These are phyloP conservation scores for Ajuga reptans DNA, from an alignment of 305 asterid species.

Conservation along the genomic window DNA sequence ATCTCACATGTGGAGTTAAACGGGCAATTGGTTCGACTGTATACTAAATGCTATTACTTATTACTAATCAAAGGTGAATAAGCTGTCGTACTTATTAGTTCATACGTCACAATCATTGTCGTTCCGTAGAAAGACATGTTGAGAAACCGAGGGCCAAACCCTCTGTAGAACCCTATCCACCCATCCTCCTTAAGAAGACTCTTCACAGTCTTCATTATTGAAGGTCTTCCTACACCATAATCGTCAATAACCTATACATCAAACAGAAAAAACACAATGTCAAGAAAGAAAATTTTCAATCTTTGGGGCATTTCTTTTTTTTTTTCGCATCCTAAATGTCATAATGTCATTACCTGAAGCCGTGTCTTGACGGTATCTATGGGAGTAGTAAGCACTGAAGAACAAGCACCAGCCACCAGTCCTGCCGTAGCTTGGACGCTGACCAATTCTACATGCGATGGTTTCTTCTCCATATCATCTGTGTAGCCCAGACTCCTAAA, in stretches of 20 bases:
- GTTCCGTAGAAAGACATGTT: conserved; percentile 89
- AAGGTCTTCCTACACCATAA: conserved; percentile 78
- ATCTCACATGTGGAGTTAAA: not conserved
- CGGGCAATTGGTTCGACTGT: not conserved
- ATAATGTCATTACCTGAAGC: conserved; percentile 53
- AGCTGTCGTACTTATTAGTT: conserved; percentile 58
- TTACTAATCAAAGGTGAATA: not conserved
- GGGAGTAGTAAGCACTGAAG: conserved; percentile 72
- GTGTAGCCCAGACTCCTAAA: conserved; percentile 57
- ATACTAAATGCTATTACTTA: not conserved
- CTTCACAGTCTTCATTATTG: conserved; percentile 64
- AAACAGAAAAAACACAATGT: conserved; percentile 2
- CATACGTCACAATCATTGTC: conserved; percentile 91
- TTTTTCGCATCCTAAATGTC: not conserved
- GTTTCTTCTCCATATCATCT: conserved; percentile 51
- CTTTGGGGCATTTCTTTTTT: not conserved
- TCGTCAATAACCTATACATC: conserved; percentile 66
- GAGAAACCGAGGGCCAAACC: conserved; percentile 79
- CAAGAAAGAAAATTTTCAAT: not conserved
- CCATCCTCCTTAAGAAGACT: conserved; percentile 70
- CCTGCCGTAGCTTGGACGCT: conserved; percentile 80
- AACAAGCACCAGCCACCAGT: conserved; percentile 70
- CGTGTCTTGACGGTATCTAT: conserved; percentile 76
- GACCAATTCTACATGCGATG: conserved; percentile 59
- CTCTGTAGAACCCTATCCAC: conserved; percentile 83